Base-by-base conservation (phyloP, 305 asterid species). In the Solanum hybrid region DNA sequence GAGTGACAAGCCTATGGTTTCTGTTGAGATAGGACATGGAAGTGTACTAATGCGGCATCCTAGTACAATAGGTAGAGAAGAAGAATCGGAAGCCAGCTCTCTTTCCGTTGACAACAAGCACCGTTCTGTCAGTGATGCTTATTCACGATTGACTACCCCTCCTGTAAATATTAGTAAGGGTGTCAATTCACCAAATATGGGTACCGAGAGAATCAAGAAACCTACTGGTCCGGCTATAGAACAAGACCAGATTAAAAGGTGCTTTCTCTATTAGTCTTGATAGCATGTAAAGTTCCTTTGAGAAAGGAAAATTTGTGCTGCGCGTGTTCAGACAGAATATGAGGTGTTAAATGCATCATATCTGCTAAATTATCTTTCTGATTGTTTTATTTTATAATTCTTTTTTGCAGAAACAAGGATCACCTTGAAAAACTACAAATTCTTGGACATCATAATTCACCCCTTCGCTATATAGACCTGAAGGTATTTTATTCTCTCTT, bases 61-160 rank as follows among this genome's bases (percentile, higher is more conserved):
- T 8, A 94, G 87, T 90, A 90, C 96, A 56, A 91, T 94, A 82
- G 93, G 94, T 91, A 93, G 98, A 88, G 99, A 97, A 89, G 99
- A 97, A 90, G 99, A 96, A 94, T 96, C 99, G 26, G 99, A 97
- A 95, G 99, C 98, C 85, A 97, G 99, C 94, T 97, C 99, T 86
- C 95, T 95, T 90, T 96, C 99, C 3, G 91, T 96, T 92, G 99
- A 97, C 87, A 94, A 96, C 91, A 97, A 97, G 94, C 95, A 84
- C 75, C 93, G 90, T 79, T 78, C 89, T 78, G 79, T 91, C 24
- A 94, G 82, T 86, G 93, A 93, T 82, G 93, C 93, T 79, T 91
- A 92, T 92, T 94, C 98, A 37, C 89, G 91, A 86, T 90, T 87
- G 91, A 90, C 93, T 88, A 89, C 90, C 88, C 92, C 91, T 84